Evolutionary conservation across 2,329 filamentous ascomycete genomes (phyloP).

Genomic region (Exophiala lecanii-corni): DNA sequence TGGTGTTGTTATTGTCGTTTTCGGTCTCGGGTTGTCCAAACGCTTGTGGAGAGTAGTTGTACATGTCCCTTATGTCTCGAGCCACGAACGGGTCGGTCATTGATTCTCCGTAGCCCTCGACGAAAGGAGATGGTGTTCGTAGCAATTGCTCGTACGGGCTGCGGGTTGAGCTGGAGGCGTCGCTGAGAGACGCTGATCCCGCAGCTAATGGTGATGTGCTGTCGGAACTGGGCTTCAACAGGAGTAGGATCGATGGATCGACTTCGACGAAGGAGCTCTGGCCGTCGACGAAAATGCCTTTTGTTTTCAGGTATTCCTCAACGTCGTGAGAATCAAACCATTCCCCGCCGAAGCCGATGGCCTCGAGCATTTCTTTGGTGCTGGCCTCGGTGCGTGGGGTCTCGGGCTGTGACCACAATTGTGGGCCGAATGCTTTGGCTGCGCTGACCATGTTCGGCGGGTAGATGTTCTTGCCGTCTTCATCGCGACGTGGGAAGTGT

Average conservation of each 20-base stretch:
- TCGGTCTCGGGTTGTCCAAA: neutral
- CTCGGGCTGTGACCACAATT: slow-evolving; percentile 21
- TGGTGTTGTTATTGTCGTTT: neutral
- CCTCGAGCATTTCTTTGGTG: slow-evolving; percentile 30
- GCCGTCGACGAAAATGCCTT: slow-evolving; percentile 31
- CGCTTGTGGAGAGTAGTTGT: slow-evolving; percentile 1
- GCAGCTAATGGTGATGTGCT: too few species aligned
- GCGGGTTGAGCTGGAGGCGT: slow-evolving; percentile 7
- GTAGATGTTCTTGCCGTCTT: slow-evolving; percentile 34
- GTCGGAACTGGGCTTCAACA: slow-evolving; percentile 4
- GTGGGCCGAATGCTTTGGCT: slow-evolving; percentile 18
- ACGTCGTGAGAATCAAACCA: slow-evolving; percentile 76
- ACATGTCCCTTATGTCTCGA: slow-evolving; percentile 9
- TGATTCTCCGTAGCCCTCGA: neutral
- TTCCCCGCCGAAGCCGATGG: slow-evolving; percentile 64
- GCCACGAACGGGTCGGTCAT: slow-evolving; percentile 9
- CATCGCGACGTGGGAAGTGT: slow-evolving; percentile 50
- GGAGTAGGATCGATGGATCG: slow-evolving; percentile 10
- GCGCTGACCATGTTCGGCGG: slow-evolving; percentile 29
- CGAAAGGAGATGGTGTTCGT: slow-evolving; percentile 14
- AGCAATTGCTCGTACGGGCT: slow-evolving; percentile 8
- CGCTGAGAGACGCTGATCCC: slow-evolving; percentile 3
- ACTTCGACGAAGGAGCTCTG: slow-evolving; percentile 30
- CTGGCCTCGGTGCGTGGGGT: slow-evolving; percentile 26
- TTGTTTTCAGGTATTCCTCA: slow-evolving; percentile 62